These are phyloP conservation scores for Aspergillus hortae DNA, from an alignment of 2,329 filamentous ascomycete genomes.

Conservation along the genomic window DNA sequence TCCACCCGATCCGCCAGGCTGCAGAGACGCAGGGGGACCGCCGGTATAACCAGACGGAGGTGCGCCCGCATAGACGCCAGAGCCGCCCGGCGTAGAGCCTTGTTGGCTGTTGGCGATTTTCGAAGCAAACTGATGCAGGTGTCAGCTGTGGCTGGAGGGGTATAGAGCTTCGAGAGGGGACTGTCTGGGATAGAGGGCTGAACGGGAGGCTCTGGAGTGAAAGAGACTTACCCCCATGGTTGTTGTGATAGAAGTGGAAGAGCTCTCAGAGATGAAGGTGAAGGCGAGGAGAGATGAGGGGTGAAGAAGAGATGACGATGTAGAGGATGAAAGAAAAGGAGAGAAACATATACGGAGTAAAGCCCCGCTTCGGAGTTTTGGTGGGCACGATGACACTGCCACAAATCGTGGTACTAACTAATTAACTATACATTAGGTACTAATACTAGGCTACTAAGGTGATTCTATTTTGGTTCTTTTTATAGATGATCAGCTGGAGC, in stretches of 20 bases:
- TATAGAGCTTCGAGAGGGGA: background rate
- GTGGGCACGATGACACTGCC: background rate
- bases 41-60: conserved; percentile 37
- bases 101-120: conserved; percentile 39
- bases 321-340: background rate
- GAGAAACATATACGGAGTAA: too few relatives aligned
- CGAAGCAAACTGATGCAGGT: conserved; percentile 33
- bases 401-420: too few relatives aligned
- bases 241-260: background rate
- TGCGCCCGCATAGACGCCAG: conserved; percentile 30
- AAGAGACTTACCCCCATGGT: conserved; percentile 8
- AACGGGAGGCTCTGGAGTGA: background rate
- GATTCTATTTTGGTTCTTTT: too few relatives aligned
- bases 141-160: conserved; percentile 7
- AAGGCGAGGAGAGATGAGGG: background rate
- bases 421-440: too few relatives aligned
- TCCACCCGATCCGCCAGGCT: conserved; percentile 36
- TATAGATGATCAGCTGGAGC: too few relatives aligned
- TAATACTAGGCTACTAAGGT: too few relatives aligned
- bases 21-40: conserved; percentile 34
- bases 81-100: conserved; percentile 3
- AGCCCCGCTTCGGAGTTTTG: background rate
- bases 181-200: too few relatives aligned
- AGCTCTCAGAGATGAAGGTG: background rate
- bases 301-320: background rate